phyloP scores from a whole-genome alignment of 441 rosid species.

The Caryocar brasiliense region DNA sequence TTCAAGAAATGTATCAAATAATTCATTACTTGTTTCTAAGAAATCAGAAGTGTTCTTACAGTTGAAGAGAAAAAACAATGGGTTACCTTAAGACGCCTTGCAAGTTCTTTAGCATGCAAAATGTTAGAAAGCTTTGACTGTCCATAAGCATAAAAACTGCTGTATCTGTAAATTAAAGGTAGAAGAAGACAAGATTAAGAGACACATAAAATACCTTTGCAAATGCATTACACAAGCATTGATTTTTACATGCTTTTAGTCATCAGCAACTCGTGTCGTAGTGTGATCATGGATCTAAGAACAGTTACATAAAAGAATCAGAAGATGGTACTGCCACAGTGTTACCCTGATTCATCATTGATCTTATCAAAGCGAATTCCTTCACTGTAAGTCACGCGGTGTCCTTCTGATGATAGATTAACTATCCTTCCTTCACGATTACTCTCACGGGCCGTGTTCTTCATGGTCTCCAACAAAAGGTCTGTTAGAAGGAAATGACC shows the following conservation, averaged over 20 bases:
- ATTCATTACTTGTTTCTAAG: too few relatives aligned
- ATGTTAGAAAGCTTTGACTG: slow-evolving; percentile 25
- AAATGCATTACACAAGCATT: too few relatives aligned
- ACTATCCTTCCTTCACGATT: slow-evolving; percentile 31
- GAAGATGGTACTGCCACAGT: too few relatives aligned
- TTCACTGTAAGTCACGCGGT: slow-evolving; percentile 20
- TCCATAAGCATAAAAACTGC: slow-evolving; percentile 21
- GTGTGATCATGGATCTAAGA: too few relatives aligned
- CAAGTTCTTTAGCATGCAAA: slow-evolving; percentile 18
- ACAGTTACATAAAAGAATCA: too few relatives aligned
- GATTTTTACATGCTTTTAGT: too few relatives aligned
- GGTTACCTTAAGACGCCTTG: slow-evolving; percentile 30
- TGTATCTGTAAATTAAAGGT: slow-evolving; percentile 18
- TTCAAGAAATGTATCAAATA: too few relatives aligned
- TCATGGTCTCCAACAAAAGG: slow-evolving; percentile 32
- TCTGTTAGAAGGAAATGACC: slow-evolving; percentile 39
- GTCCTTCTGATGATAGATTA: slow-evolving; percentile 26
- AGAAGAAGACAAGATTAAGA: not conserved
- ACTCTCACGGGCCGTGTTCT: slow-evolving; percentile 20
- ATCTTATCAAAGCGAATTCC: slow-evolving; percentile 29
- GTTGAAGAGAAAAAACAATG: too few relatives aligned
- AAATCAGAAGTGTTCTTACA: too few relatives aligned
- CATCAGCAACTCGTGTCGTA: too few relatives aligned
- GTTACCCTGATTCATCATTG: slow-evolving; percentile 23
- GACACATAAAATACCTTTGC: not conserved